Base-by-base conservation (phyloP, 2,329 filamentous ascomycete genomes). In the Diplodia scrobiculata region DNA sequence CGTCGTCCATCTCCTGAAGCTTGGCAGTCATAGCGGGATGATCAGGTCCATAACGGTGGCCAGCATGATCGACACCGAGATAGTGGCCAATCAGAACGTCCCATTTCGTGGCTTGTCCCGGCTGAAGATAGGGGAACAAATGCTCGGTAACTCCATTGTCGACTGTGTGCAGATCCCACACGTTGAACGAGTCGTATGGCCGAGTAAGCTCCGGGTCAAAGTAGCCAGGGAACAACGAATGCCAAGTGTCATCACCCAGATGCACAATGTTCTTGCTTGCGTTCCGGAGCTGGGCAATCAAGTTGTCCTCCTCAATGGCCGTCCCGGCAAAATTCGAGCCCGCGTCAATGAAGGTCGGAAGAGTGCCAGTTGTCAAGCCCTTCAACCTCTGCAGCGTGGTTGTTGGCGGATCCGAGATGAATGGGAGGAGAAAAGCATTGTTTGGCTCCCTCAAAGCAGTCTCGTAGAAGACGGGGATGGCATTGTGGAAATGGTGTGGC, bases 241-340 rank as follows among this genome's bases (percentile, higher is more conserved):
- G 91, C 95, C 95, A 99, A 4, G 95, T 99, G 78, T 99, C 94
- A 76, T 99, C 95, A n/a, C 95, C 95, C 45, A 99, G 81, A 73
- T 99, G 96, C 5, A 93, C 95, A 70, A 99, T 86, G 69, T 85
- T 91, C 82, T 92, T 90, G 41, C 87, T 87, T 17, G 86, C 84
- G 71, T 83, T 80, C 66, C 81, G 83, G 68, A 91, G 72, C 72
- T 91, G 89, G 64, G 84, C 84, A 14, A 91, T 80, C 53, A 91
- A 71, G 70, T 91, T 91, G 76, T 99, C 95, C 81, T 99, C 95
- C 66, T 97, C 93, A 71, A 99, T 97, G 5, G 91, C 91, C 2
- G 91, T 96, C 2, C 95, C 95, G 0, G 92, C 92, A 77, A 99
- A 99, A 78, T 94, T 99, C 69, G 91, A 96, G 0, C 95, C 95